These are phyloP conservation scores for Wickerhamomyces sydowiorum DNA, from an alignment of 805 yeast species.

Conservation along the genomic window DNA sequence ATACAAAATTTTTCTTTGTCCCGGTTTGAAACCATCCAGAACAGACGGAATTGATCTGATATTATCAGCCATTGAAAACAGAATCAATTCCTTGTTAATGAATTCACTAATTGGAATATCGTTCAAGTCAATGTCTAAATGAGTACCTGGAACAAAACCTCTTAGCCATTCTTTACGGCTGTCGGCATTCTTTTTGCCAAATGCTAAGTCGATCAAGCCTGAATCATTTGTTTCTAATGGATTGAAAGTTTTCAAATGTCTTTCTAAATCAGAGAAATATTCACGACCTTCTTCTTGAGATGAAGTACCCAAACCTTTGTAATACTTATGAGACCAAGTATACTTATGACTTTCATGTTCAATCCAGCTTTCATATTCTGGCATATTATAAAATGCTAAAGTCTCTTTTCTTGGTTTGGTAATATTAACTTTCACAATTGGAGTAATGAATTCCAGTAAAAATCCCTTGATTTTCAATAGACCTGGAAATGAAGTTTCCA, in stretches of 20 bases:
- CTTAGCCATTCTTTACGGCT: constrained; percentile 97
- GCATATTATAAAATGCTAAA: constrained; percentile 86
- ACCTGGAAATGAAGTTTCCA: constrained; percentile 94
- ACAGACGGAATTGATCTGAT: constrained; percentile 92
- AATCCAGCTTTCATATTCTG: constrained; percentile 93
- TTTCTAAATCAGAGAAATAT: constrained; percentile 79
- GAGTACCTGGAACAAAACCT: constrained; percentile 87
- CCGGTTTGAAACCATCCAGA: constrained; percentile 94
- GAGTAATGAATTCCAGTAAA: constrained; percentile 89
- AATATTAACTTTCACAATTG: constrained; percentile 86
- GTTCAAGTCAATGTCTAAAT: constrained; percentile 67
- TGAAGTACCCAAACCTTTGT: constrained; percentile 98
- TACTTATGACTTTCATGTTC: constrained; percentile 67
- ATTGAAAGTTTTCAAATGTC: constrained; percentile 81
- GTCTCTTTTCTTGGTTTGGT: constrained; percentile 53
- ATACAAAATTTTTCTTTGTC: constrained; percentile 88
- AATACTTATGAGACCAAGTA: constrained; percentile 91
- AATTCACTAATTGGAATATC: constrained; percentile 89
- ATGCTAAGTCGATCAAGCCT: constrained; percentile 80
- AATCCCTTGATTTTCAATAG: constrained; percentile 86
- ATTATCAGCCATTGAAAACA: constrained; percentile 95
- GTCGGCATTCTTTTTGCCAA: constrained; percentile 92
- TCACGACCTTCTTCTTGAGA: constrained; percentile 76
- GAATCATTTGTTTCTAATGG: constrained; percentile 75
- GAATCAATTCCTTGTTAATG: constrained; percentile 89